Evolutionary conservation across 768 basidiomycete species (phyloP).

Genomic region (Pleurotus giganteus): DNA sequence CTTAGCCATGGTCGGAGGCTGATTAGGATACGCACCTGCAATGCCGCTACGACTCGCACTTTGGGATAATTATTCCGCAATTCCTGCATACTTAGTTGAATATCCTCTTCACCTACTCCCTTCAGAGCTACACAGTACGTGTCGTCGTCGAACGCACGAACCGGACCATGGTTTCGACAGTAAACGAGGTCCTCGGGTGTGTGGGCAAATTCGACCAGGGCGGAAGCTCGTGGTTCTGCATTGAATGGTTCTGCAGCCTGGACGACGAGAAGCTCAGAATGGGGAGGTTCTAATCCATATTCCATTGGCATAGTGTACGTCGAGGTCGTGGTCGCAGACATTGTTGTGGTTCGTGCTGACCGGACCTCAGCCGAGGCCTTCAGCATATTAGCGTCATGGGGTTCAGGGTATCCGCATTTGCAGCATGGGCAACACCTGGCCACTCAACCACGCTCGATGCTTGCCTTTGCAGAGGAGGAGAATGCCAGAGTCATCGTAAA

Average conservation of each 20-base stretch:
- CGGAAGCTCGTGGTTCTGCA: constrained; percentile 59
- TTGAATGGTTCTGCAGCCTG: constrained; percentile 58
- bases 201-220: constrained; percentile 54
- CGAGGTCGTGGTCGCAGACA: constrained; percentile 5
- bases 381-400: not conserved
- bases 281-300: constrained; percentile 45
- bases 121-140: constrained; percentile 40
- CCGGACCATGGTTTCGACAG: constrained; percentile 69
- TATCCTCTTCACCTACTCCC: constrained; percentile 27
- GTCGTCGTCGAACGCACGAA: constrained; percentile 47
- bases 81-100: constrained; percentile 33
- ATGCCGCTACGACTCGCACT: constrained; percentile 46
- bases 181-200: constrained; percentile 69
- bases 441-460: not conserved
- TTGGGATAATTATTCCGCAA: constrained; percentile 39
- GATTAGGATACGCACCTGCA: constrained; percentile 44
- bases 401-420: not conserved
- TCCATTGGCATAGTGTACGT: constrained; percentile 31
- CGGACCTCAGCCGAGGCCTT: constrained; percentile 4
- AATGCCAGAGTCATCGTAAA: not conserved
- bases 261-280: constrained; percentile 44
- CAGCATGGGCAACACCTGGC: not conserved
- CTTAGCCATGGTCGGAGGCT: not conserved
- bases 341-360: not conserved
- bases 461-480: too few relatives aligned